Evolutionary conservation across 176 grass and related monocot species (phyloP).

Genomic region (Puccinellia tenuiflora): DNA sequence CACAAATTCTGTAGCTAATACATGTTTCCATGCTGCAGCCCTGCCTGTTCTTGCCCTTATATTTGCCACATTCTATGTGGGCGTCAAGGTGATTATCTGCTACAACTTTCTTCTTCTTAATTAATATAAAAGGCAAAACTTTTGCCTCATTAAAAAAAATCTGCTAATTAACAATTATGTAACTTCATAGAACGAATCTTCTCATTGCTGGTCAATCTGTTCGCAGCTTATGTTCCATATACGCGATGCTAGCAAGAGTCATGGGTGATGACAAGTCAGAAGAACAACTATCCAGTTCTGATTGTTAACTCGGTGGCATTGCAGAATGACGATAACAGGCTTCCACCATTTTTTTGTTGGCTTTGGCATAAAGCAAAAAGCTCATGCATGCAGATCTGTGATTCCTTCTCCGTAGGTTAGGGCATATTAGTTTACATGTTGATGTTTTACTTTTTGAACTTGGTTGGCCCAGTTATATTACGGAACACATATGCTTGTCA

Average conservation of each 20-base stretch:
- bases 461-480: not conserved
- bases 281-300: not conserved
- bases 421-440: not conserved
- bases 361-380: not conserved
- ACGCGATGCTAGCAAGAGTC: conserved; percentile 32
- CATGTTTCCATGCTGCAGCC: conserved; percentile 38
- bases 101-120: not conserved
- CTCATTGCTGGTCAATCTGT: conserved; percentile 15
- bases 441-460: not conserved
- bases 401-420: not conserved
- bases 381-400: not conserved
- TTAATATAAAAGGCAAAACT: no score
- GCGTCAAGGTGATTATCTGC: conserved; percentile 59
- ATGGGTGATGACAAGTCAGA: not conserved
- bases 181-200: not conserved
- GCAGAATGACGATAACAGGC: not conserved
- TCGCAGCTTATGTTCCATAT: conserved; percentile 93
- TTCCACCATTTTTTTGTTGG: not conserved
- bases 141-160: no score
- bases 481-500: not conserved
- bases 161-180: not conserved
- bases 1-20: conserved; percentile 14
- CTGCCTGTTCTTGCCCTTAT: conserved; percentile 42
- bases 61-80: conserved; percentile 84
- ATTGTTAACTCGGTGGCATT: not conserved